Evolutionary conservation across 108 stramenopile genomes (phyloP).

Genomic region (Cyclostephanos tholiformis): DNA sequence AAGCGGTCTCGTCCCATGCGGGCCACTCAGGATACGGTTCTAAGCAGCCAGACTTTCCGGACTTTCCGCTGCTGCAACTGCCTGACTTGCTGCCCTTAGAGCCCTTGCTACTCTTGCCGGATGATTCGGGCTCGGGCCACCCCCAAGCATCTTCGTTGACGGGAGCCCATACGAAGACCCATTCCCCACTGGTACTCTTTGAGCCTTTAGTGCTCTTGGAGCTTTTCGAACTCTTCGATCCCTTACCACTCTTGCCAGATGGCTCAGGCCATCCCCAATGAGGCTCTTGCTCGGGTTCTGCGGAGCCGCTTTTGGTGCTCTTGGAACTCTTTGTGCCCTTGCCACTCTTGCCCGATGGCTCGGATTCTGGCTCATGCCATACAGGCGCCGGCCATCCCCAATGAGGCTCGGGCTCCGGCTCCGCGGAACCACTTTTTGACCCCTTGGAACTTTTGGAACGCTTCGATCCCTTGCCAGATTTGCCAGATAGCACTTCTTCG

Average conservation of each 20-base stretch:
- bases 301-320: too few relatives aligned
- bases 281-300: too few relatives aligned
- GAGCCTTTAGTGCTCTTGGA: not conserved
- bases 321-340: too few relatives aligned
- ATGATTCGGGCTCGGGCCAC: slow-evolving; percentile 3
- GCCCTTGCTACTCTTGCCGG: not conserved
- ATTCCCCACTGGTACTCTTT: not conserved
- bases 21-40: slow-evolving; percentile 8
- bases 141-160: too few relatives aligned
- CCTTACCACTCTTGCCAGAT: slow-evolving; percentile 3
- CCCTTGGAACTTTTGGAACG: not conserved
- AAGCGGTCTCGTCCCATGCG: not conserved
- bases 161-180: too few relatives aligned
- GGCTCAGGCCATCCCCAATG: too few relatives aligned
- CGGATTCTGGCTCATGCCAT: too few relatives aligned
- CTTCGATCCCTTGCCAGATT: not conserved
- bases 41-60: slow-evolving; percentile 9
- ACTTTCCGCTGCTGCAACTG: slow-evolving; percentile 15
- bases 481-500: not conserved
- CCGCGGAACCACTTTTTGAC: too few relatives aligned
- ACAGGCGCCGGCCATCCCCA: too few relatives aligned
- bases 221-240: not conserved
- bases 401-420: too few relatives aligned
- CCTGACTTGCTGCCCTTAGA: slow-evolving; percentile 19
- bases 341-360: not conserved